Percentiles rank a stretch among this genome's conserved stretches.
These are phyloP conservation scores for Emergomyces pasteurianus DNA, from an alignment of 2,329 filamentous ascomycete genomes.

Conservation along the genomic window DNA sequence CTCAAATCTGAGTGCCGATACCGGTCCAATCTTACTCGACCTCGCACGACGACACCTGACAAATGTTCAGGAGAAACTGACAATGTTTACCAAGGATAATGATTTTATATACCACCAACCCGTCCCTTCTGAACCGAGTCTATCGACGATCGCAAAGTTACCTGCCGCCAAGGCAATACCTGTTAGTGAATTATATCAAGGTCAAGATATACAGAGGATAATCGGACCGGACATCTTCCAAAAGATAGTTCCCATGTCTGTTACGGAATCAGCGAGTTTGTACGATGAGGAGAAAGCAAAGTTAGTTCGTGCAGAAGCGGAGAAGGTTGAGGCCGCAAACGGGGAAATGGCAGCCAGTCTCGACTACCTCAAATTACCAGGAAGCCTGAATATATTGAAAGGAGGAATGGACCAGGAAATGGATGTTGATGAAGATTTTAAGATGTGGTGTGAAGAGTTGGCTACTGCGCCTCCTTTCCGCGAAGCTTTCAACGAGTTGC, in stretches of 20 bases:
- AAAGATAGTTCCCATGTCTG: slow-evolving; percentile 89
- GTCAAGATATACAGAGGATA: slow-evolving; percentile 92
- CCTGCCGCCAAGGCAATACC: slow-evolving; percentile 95
- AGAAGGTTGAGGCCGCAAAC: slow-evolving; percentile 84
- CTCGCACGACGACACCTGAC: slow-evolving; percentile 72
- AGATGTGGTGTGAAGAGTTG: slow-evolving; percentile 87
- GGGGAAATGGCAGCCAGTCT: slow-evolving; percentile 91
- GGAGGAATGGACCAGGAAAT: slow-evolving; percentile 86
- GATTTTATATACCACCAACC: slow-evolving; percentile 97
- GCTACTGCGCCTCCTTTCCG: slow-evolving; percentile 71
- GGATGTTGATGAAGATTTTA: slow-evolving; percentile 79
- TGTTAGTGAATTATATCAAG: slow-evolving; percentile 90
- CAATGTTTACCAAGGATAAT: slow-evolving; percentile 75
- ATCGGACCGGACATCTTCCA: slow-evolving; percentile 95
- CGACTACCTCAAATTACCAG: slow-evolving; percentile 83
- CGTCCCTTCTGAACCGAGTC: slow-evolving; percentile 71
- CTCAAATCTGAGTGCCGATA: slow-evolving; percentile 74
- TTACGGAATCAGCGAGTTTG: slow-evolving; percentile 90
- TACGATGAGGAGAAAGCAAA: slow-evolving; percentile 99
- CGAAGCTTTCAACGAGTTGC: slow-evolving; percentile 65
- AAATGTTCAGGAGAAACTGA: slow-evolving; percentile 68
- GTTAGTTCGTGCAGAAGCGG: slow-evolving; percentile 80
- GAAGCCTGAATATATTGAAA: slow-evolving; percentile 80
- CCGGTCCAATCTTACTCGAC: slow-evolving; percentile 60
- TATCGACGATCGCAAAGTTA: slow-evolving; percentile 75